phyloP scores from a whole-genome alignment of 495 filamentous ascomycete genomes.

The Lentithecium fluviatile region DNA sequence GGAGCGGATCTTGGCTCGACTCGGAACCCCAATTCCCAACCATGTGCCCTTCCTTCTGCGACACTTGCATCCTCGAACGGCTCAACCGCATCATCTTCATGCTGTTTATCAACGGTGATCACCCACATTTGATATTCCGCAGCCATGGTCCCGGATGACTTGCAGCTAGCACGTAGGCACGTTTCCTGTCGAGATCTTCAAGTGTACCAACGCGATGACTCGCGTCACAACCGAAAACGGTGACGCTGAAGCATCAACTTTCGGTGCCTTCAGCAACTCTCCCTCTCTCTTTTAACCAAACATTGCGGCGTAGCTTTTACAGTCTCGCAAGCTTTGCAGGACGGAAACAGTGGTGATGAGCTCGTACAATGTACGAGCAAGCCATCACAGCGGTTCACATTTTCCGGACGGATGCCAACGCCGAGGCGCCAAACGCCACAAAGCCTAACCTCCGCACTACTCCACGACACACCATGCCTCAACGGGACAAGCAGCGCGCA shows the following conservation, averaged over 20 bases:
- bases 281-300: background rate
- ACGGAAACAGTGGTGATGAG: background rate
- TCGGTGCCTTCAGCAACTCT: background rate
- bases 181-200: too few relatives aligned
- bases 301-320: background rate
- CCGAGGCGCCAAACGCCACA: slow-evolving; percentile 13
- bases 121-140: background rate
- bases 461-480: slow-evolving; percentile 5
- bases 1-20: too few relatives aligned
- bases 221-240: too few relatives aligned
- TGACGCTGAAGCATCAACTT: too few relatives aligned
- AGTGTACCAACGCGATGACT: too few relatives aligned
- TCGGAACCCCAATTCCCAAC: too few relatives aligned
- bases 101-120: slow-evolving; percentile 1
- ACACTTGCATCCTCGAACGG: too few relatives aligned
- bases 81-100: too few relatives aligned
- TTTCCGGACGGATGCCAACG: slow-evolving; percentile 1
- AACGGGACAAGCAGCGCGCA: background rate
- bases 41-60: too few relatives aligned
- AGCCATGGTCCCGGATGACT: slow-evolving; percentile 2
- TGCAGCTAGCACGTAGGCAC: background rate
- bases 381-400: slow-evolving; percentile 12
- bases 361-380: background rate
- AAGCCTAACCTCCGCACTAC: slow-evolving; percentile 7
- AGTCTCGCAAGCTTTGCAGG: background rate